Evolutionary conservation across 805 yeast species (phyloP), one percentile per base, ranked within the genome.

Genomic region (Jamesozyma jinghongensis): DNA sequence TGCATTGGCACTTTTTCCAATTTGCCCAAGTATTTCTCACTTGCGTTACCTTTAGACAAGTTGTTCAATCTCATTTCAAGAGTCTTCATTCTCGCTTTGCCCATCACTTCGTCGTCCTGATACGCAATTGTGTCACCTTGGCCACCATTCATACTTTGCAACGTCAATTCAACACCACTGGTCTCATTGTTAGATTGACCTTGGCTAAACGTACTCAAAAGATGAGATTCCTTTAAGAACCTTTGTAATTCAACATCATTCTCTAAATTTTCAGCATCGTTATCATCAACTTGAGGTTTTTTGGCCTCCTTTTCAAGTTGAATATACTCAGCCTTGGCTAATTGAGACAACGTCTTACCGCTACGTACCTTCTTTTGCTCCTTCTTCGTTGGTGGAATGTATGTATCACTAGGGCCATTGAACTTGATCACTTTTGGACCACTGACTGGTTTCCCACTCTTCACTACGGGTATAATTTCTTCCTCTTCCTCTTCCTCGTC

Each of bases 1-100:
- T 74, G 60, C 87, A 92, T 88, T 17, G 97, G 95, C 76, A 86
- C 85, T 38, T 79, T 83, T 49, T 84, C 92, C 28, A 81, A 60
- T 40, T 65, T 74, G 19, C 38, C 43, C 3, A 36, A 39, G 32
- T 45, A 51, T 51, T 55, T 29, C 63, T 63, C 22, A 56, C 60
- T 13, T 71, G 59, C 81, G 44, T 72, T 70, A 0, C 67, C 56
- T 5, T 67, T 51, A 0, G 85, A 70, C 2, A 77, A 46, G 10
- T 65, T 59, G 12, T 73, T 61, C 42, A 84, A 62, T 42, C 90
- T 66, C 32, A 74, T 70, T 40, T 76, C 76, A 37, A 83, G 57
- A 0, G 85, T 76, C 45, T 82, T 71, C 39, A 73, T 71, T 43
- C 90, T 66, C 1, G 85, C 81, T 37, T 76, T 78, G 6, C 94